Evolutionary conservation across 805 yeast genomes (phyloP).

Genomic region (Teunomyces atbi): DNA sequence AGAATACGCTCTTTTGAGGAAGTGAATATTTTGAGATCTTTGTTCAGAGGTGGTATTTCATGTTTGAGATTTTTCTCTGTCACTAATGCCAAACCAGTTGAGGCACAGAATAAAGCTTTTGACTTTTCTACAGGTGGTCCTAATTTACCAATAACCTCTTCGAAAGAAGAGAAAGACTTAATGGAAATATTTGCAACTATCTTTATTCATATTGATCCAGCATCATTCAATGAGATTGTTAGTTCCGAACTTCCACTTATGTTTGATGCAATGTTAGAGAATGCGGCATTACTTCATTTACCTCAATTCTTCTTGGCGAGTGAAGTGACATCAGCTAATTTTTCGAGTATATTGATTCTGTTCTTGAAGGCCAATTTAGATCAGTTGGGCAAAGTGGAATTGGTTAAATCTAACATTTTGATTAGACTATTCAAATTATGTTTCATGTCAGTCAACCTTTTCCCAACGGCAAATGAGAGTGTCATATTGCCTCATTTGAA

Average conservation of each 20-base stretch:
- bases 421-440: conserved; percentile 87
- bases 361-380: conserved; percentile 72
- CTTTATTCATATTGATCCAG: conserved; percentile 90
- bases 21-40: conserved; percentile 65
- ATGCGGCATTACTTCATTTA: conserved; percentile 82
- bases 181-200: conserved; percentile 95
- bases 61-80: conserved; percentile 76
- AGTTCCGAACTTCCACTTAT: conserved; percentile 75
- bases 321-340: conserved; percentile 91
- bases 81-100: conserved; percentile 46
- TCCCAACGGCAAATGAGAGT: conserved; percentile 82
- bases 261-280: conserved; percentile 74
- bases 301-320: conserved; percentile 94
- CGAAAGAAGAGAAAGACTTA: conserved; percentile 90
- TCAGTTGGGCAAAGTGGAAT: conserved; percentile 78
- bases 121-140: conserved; percentile 75
- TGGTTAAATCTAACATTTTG: conserved; percentile 73
- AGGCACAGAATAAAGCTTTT: conserved; percentile 32
- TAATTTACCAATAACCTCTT: conserved; percentile 77
- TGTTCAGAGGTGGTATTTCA: conserved; percentile 80
- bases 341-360: conserved; percentile 76
- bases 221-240: conserved; percentile 91
- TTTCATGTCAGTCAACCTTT: conserved; percentile 92
- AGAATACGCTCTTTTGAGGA: conserved; percentile 84
- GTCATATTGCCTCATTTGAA: conserved; percentile 88